A percentile compares a stretch with the other conserved stretches of the same genome.
phyloP scores from a whole-genome alignment of 2,329 filamentous ascomycete species.

The Fonsecaea pedrosoi region DNA sequence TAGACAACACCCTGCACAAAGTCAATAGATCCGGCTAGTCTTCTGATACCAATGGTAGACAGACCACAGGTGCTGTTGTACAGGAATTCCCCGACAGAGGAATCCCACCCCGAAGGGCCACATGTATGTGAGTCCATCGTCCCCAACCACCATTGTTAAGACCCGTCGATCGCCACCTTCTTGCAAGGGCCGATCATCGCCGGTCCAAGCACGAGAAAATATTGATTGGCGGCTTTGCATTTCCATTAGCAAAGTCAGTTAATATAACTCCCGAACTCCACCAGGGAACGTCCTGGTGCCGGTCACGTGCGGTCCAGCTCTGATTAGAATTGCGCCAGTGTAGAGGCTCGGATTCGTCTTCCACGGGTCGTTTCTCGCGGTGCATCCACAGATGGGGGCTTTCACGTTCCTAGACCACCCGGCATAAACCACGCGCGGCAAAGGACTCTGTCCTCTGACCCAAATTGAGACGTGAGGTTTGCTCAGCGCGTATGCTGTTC shows the following conservation, averaged over 20 bases:
- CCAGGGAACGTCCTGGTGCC: not conserved
- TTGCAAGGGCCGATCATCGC: not conserved
- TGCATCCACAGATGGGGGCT: not conserved
- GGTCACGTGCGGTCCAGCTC: not conserved
- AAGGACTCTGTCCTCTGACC: slow-evolving; percentile 1
- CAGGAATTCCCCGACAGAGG: not conserved
- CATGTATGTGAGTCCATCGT: not conserved
- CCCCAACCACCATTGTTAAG: not conserved
- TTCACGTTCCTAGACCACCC: not conserved
- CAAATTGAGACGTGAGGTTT: not conserved
- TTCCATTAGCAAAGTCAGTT: not conserved
- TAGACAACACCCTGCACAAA: not conserved
- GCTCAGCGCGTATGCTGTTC: not conserved
- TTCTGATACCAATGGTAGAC: not conserved
- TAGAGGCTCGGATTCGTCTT: not conserved
- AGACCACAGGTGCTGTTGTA: not conserved
- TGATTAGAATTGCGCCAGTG: not conserved
- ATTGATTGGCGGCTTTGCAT: not conserved
- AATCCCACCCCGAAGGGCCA: not conserved
- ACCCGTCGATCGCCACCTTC: not conserved
- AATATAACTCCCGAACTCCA: not conserved
- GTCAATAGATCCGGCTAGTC: not conserved
- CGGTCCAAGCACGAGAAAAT: not conserved
- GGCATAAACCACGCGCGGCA: not conserved
- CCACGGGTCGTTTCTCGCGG: not conserved